Evolutionary conservation across 2,329 filamentous ascomycete genomes (phyloP).

Genomic region (Hypoxylon sp.): DNA sequence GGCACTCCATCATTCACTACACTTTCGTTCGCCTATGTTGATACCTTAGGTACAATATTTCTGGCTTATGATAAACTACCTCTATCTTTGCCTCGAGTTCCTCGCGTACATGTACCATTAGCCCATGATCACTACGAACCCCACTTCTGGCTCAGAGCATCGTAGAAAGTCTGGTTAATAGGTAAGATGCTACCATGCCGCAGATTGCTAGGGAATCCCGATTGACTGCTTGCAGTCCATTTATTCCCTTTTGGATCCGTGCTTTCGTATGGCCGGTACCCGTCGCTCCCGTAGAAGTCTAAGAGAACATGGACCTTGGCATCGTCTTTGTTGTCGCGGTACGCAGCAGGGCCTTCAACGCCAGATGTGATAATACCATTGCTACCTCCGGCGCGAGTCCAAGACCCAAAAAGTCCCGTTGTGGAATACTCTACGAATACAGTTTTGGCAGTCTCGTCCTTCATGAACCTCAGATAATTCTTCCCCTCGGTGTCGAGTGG

Average conservation of each 20-base stretch:
- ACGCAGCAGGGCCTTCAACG: conserved; percentile 63
- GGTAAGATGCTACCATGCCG: conserved; percentile 68
- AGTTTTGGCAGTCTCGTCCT: conserved; percentile 66
- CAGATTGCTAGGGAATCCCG: conserved; percentile 62
- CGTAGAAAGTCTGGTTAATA: conserved; percentile 60
- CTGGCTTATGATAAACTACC: neutral
- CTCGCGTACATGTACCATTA: neutral
- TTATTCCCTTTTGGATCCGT: conserved; percentile 59
- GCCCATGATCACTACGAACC: conserved; percentile 39
- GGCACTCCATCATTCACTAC: no score
- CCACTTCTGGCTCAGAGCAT: conserved; percentile 59
- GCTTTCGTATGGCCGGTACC: conserved; percentile 66
- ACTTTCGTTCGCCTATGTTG: no score
- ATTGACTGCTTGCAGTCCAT: conserved; percentile 62
- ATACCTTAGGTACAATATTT: no score
- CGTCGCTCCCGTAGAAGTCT: conserved; percentile 64
- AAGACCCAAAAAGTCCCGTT: conserved; percentile 65
- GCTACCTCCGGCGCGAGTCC: conserved; percentile 64
- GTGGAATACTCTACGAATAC: conserved; percentile 67
- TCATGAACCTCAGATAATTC: conserved; percentile 68
- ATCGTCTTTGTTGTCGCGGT: conserved; percentile 59
- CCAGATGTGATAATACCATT: conserved; percentile 59
- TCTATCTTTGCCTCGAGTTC: neutral
- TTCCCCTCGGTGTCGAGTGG: conserved; percentile 57
- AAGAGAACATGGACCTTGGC: conserved; percentile 63